Evolutionary conservation across 805 yeast genomes (phyloP).

Genomic region (Lipomyces oligophaga): DNA sequence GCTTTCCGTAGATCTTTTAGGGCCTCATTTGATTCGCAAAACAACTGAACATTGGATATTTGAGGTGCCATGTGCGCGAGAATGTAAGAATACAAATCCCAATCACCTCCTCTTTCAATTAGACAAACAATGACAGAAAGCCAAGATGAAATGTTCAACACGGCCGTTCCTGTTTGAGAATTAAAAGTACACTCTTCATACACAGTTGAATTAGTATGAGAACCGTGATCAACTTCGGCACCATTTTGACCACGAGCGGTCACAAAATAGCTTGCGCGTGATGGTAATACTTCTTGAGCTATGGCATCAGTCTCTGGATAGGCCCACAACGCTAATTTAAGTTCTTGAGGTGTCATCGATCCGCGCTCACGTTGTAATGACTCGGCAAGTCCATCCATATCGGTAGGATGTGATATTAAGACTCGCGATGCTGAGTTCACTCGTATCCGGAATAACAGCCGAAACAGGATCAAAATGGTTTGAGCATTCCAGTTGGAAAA

Average conservation of each 20-base stretch:
- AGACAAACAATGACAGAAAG: slow-evolving; percentile 48
- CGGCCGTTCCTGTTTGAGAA: slow-evolving; percentile 8
- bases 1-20: slow-evolving; percentile 44
- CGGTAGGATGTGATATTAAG: slow-evolving; percentile 51
- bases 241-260: slow-evolving; percentile 19
- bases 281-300: slow-evolving; percentile 45
- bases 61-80: slow-evolving; percentile 71
- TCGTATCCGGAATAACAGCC: slow-evolving; percentile 55
- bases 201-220: slow-evolving; percentile 10
- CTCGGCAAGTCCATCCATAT: slow-evolving; percentile 64
- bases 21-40: slow-evolving; percentile 43
- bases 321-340: slow-evolving; percentile 46
- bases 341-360: slow-evolving; percentile 32
- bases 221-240: slow-evolving; percentile 14
- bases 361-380: slow-evolving; percentile 51
- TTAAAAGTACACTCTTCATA: slow-evolving; percentile 13
- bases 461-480: slow-evolving; percentile 45
- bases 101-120: slow-evolving; percentile 52
- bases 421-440: slow-evolving; percentile 45
- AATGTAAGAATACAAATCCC: slow-evolving; percentile 68
- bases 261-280: slow-evolving; percentile 40
- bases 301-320: slow-evolving; percentile 57
- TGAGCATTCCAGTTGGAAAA: slow-evolving; percentile 25
- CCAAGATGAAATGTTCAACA: slow-evolving; percentile 41
- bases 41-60: slow-evolving; percentile 54